phyloP scores from a whole-genome alignment of 2,329 filamentous ascomycete genomes.

The Biscogniauxia mediterranea region DNA sequence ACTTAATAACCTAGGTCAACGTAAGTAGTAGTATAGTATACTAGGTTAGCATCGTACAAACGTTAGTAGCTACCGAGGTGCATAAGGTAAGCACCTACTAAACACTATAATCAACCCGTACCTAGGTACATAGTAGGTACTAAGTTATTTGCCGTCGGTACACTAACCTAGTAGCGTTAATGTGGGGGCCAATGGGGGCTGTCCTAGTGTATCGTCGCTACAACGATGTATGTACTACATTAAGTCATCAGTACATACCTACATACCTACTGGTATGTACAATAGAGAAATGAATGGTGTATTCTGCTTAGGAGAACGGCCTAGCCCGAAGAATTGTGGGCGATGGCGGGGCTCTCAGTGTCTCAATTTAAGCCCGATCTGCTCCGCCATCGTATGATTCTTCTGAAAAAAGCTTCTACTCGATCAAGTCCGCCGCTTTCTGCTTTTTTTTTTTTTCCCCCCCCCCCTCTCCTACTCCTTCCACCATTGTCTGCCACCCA shows the following conservation, averaged over 20 bases:
- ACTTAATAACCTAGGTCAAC: neutral
- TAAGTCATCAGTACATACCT: no score
- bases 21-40: neutral
- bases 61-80: no score
- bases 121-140: no score
- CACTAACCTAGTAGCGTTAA: neutral
- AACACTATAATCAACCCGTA: no score
- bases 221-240: no score
- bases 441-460: neutral
- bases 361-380: slow-evolving; percentile 22
- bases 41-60: no score
- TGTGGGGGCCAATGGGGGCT: neutral
- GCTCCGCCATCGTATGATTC: slow-evolving; percentile 13
- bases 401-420: neutral
- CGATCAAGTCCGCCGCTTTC: neutral
- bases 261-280: no score
- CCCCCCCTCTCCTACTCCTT: neutral
- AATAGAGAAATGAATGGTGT: neutral
- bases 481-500: neutral
- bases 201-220: no score
- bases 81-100: no score
- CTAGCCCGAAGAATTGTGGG: slow-evolving; percentile 13
- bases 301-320: neutral
- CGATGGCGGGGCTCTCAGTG: slow-evolving; percentile 5
- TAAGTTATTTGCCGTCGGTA: no score